Percentiles rank a stretch among this genome's conserved stretches.
These are phyloP conservation scores for Melastoma malabathricum DNA, from an alignment of 345 rosid species.

Conservation along the genomic window DNA sequence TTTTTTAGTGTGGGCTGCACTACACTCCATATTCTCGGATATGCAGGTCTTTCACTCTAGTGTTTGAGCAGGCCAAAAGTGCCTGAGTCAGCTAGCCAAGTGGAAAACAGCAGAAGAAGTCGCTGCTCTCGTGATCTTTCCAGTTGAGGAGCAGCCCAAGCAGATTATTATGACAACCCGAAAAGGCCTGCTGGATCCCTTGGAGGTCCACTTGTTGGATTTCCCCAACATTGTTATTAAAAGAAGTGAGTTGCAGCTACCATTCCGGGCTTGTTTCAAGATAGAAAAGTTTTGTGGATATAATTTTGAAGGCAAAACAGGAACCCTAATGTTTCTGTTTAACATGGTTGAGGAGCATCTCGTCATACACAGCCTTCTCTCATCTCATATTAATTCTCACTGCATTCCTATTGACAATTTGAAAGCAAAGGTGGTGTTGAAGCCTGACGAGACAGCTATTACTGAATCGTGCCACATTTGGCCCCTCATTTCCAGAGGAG, in stretches of 20 bases:
- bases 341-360: slow-evolving; percentile 95
- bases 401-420: slow-evolving; percentile 90
- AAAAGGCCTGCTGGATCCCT: slow-evolving; percentile 93
- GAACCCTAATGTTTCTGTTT: slow-evolving; percentile 87
- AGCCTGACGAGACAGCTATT: slow-evolving; percentile 77
- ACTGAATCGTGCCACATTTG: slow-evolving; percentile 92
- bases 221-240: slow-evolving; percentile 95
- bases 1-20: background rate
- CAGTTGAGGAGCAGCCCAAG: slow-evolving; percentile 96
- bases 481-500: slow-evolving; percentile 89
- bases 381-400: slow-evolving; percentile 91
- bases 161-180: slow-evolving; percentile 82
- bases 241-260: slow-evolving; percentile 95
- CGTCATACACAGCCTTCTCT: slow-evolving; percentile 95
- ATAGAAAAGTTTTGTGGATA: slow-evolving; percentile 79
- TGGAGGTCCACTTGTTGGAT: slow-evolving; percentile 92
- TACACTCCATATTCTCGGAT: background rate
- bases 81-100: slow-evolving; percentile 92
- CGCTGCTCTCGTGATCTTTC: slow-evolving; percentile 97
- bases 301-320: slow-evolving; percentile 82
- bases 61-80: slow-evolving; percentile 99
- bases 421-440: slow-evolving; percentile 91
- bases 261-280: slow-evolving; percentile 93
- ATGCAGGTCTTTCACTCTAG: slow-evolving; percentile 88
- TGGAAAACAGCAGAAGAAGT: slow-evolving; percentile 99